Conservation (phyloP, 1,139 yeast genomes). For the Pichia sp. region DNA sequence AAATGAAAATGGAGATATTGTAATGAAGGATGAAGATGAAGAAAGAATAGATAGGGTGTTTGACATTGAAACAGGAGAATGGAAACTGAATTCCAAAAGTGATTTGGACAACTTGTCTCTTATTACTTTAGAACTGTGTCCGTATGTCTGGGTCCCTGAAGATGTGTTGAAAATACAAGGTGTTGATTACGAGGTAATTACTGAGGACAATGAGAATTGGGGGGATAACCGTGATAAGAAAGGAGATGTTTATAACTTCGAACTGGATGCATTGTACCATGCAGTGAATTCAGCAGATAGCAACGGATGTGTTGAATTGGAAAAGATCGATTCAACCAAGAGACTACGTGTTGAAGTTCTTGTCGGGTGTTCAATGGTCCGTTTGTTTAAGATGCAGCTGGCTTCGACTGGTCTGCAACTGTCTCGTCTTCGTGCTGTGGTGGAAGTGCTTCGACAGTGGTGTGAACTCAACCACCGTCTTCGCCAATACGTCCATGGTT, state of each 20-base stretch:
- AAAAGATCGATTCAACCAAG: no score
- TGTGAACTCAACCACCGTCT: no score
- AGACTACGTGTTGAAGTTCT: no score
- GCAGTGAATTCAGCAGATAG: no score
- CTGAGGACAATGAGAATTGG: slow-evolving; percentile 16
- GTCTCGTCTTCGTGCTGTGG: no score
- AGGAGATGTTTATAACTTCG: neutral
- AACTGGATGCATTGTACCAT: no score
- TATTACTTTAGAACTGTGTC: slow-evolving; percentile 26
- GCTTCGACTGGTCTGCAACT: no score
- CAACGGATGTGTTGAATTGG: no score
- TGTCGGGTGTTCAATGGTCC: no score
- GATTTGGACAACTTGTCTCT: slow-evolving; percentile 20
- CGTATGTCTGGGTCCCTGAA: slow-evolving; percentile 29
- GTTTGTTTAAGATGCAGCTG: no score
- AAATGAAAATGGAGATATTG: neutral
- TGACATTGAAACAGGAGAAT: neutral
- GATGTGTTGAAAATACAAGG: slow-evolving; percentile 22
- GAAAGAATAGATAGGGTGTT: neutral
- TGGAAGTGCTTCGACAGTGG: no score
- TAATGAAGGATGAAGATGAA: slow-evolving; percentile 1
- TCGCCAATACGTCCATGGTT: no score
- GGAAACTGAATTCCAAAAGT: slow-evolving; percentile 8
- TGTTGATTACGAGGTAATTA: slow-evolving; percentile 22
- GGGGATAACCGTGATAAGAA: slow-evolving; percentile 3